Conservation (phyloP, 2,329 filamentous ascomycete species). For the Geosmithia morbida region DNA sequence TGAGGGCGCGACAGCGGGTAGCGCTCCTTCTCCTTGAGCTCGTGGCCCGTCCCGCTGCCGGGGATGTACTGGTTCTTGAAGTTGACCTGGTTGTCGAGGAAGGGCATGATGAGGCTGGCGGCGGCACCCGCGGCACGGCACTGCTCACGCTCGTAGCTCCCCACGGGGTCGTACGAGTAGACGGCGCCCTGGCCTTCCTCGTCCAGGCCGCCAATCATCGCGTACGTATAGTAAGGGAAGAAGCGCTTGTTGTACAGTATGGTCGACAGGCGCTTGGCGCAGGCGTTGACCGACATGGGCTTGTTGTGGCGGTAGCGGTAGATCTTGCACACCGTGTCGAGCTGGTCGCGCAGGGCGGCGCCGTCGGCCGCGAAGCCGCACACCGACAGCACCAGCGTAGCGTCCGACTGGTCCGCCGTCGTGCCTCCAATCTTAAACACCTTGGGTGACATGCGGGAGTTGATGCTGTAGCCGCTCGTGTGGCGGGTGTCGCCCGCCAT, state of each 20-base stretch:
- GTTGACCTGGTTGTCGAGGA: conserved; percentile 98
- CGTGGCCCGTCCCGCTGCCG: conserved; percentile 70
- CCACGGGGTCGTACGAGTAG: conserved; percentile 96
- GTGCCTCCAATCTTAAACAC: conserved; percentile 95
- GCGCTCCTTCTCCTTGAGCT: conserved; percentile 55
- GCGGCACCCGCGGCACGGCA: conserved; percentile 88
- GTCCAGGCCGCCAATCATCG: conserved; percentile 86
- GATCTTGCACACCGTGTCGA: conserved; percentile 95
- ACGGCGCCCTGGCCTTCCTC: conserved; percentile 89
- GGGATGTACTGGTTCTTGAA: conserved; percentile 98
- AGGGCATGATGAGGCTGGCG: conserved; percentile 93
- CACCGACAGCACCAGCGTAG: conserved; percentile 79
- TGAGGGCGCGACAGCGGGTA: conserved; percentile 56
- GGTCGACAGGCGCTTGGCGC: conserved; percentile 85
- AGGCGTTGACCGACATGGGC: conserved; percentile 86
- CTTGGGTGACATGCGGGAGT: conserved; percentile 88
- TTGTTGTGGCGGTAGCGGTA: conserved; percentile 98
- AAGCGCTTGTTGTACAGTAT: conserved; percentile 97
- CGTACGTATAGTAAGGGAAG: conserved; percentile 96
- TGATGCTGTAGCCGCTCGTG: conserved; percentile 96
- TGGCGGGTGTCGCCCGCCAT: conserved; percentile 94
- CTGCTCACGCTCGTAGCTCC: conserved; percentile 94
- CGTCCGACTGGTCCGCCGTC: conserved; percentile 69
- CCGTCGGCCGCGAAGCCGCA: conserved; percentile 95
- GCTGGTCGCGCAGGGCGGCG: conserved; percentile 80